Conservation (phyloP, 352 stramenopile species). For the Globisporangium sylvaticum region DNA sequence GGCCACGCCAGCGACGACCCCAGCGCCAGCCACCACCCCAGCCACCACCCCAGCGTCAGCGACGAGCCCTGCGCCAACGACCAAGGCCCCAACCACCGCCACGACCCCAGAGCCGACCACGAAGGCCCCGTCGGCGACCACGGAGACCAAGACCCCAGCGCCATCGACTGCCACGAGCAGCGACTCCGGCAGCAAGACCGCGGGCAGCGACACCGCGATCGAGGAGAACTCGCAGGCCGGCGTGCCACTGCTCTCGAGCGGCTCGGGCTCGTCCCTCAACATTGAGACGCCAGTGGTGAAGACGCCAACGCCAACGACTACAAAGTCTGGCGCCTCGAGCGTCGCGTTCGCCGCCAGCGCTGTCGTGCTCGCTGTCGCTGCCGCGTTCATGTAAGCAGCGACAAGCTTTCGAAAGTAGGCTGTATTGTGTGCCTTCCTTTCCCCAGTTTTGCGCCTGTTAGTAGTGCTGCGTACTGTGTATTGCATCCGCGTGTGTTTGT, state of each 20-base stretch:
- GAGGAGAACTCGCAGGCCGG: background rate
- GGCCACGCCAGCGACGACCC: background rate
- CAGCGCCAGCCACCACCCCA: background rate
- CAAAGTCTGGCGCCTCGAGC: constrained; percentile 5
- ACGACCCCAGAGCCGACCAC: constrained; percentile 5
- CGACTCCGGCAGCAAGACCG: background rate
- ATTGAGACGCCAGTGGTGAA: background rate
- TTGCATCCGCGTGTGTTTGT: too few relatives aligned
- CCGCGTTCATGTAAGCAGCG: constrained; percentile 14
- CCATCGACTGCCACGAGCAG: background rate
- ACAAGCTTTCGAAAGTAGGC: background rate
- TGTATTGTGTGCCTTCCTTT: background rate
- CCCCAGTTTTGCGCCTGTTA: background rate
- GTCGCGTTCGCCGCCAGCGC: constrained; percentile 4
- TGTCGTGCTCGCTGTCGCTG: constrained; percentile 10
- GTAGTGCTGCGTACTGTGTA: background rate
- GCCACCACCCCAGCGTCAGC: background rate
- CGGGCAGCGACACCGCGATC: background rate
- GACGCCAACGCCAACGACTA: background rate
- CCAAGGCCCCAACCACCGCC: background rate
- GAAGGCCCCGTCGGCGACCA: background rate
- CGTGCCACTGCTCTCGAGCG: background rate
- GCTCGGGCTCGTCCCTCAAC: background rate
- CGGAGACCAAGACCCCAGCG: background rate
- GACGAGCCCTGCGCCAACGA: background rate